Base-by-base conservation (phyloP, 192 early-diverging fungal genomes). In the Ambispora gerdemannii region DNA sequence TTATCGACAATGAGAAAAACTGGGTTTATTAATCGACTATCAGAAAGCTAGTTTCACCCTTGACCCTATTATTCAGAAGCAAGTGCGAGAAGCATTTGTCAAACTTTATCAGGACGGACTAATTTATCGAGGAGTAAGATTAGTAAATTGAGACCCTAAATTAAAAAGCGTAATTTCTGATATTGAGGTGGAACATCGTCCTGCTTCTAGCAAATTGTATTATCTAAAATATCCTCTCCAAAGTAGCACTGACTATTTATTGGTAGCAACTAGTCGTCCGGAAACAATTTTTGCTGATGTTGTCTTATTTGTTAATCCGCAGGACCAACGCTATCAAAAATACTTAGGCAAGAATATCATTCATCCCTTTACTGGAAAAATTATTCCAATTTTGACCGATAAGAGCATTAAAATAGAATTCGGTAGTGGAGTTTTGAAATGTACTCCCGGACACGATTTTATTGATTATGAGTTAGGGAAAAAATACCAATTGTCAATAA, bases 91-190 rank as follows among this genome's bases (percentile, higher is more conserved):
- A 35, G 60, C 60, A 8, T 63, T 63, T 63, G 0, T 63, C 28
- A 3, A 35, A 63, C 33, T 63, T 11, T 63, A 63, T 35, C 60
- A 35, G 19, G 31, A 33, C 2, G 60, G 60, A 6, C 38, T 63
- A 35, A 63, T 63, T 63, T 63, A 63, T 35, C 60, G 60, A 2
- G 60, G 33, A 13, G 3, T 1, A 1, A 63, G 33, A 34, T 63
- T 63, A 63, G 33, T 63, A 4, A 63, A 63, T 63, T 63, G 60
- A 63, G 60, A 63, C 31, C 60, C 60, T 0, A 11, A 35, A 33
- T 63, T 63, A 63, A 63, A 63, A 63, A 63, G 60, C 3, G 60
- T 63, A 13, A 35, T 63, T 63, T 63, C 60, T 2, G 60, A 63
- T 32, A 63, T 63, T 34, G 60, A 63, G 38, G 60, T 63, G 20